A percentile compares a stretch with the other conserved stretches of the same genome.
Evolutionary conservation across 352 stramenopile species (phyloP).

Genomic region (Phytophthora sp.): DNA sequence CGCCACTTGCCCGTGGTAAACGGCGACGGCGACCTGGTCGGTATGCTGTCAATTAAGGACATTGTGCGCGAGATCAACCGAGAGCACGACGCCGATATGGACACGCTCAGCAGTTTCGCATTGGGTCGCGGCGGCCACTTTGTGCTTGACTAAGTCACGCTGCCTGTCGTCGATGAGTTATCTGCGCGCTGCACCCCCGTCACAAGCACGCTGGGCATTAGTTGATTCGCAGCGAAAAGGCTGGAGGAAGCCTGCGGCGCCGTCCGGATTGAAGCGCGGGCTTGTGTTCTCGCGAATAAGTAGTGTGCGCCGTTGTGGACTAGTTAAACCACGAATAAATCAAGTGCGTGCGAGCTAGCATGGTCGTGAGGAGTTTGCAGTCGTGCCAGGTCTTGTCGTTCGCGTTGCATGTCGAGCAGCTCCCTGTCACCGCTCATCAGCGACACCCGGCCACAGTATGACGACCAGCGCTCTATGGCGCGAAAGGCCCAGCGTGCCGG

Average conservation of each 20-base stretch:
- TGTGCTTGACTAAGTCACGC: conserved; percentile 63
- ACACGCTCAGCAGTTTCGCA: conserved; percentile 80
- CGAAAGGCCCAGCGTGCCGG: not conserved
- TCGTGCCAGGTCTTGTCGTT: not conserved
- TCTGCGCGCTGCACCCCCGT: not conserved
- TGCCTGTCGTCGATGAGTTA: conserved; percentile 7
- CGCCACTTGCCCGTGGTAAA: conserved; percentile 95
- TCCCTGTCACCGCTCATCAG: not conserved
- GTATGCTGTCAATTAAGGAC: conserved; percentile 96
- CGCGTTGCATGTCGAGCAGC: not conserved
- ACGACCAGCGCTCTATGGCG: conserved; percentile 18
- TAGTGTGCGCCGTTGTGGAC: not conserved
- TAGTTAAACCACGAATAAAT: conserved; percentile 5
- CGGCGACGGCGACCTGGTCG: conserved; percentile 87
- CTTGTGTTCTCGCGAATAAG: not conserved
- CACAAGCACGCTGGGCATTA: not conserved
- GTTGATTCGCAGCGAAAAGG: conserved; percentile 1
- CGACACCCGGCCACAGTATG: conserved; percentile 21
- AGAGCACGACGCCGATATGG: conserved; percentile 80
- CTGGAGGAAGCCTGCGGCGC: not conserved
- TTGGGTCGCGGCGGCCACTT: conserved; percentile 83
- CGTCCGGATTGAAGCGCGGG: conserved; percentile 3
- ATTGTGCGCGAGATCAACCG: conserved; percentile 89
- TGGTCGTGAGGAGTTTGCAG: not conserved
- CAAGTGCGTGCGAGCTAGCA: not conserved